Conservation (phyloP, 2,329 filamentous ascomycete genomes). For the Cordyceps cicadae region DNA sequence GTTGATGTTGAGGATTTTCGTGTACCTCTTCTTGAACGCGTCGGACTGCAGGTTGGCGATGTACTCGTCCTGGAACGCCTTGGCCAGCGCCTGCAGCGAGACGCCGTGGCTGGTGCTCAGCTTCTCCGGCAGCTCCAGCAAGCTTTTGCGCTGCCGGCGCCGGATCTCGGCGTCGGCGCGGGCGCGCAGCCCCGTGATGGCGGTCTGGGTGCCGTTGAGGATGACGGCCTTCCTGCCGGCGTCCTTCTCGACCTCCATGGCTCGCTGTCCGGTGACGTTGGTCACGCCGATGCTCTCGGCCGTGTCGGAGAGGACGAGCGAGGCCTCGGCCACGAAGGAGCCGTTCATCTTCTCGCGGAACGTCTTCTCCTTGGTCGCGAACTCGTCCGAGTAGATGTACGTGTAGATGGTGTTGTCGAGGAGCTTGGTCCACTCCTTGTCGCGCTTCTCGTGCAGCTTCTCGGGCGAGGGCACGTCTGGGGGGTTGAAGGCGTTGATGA, state of each 20-base stretch:
- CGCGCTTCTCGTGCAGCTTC: background rate
- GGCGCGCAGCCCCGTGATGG: background rate
- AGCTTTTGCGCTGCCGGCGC: background rate
- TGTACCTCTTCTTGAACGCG: background rate
- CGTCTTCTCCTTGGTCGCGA: background rate
- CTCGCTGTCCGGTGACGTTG: background rate
- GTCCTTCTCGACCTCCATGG: background rate
- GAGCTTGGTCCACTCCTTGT: background rate
- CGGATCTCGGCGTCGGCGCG: background rate
- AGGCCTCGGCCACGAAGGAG: background rate
- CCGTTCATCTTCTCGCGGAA: background rate
- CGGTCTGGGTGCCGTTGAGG: background rate
- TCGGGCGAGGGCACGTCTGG: background rate
- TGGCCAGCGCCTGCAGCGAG: background rate
- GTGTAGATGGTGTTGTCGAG: background rate
- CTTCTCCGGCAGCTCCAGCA: background rate
- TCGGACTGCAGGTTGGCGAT: background rate
- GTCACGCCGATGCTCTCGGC: background rate
- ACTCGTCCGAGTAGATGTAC: background rate
- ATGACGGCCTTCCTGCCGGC: background rate
- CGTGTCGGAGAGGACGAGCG: background rate
- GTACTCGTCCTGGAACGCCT: background rate
- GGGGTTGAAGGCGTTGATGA: background rate
- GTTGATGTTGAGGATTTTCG: background rate
- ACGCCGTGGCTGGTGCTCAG: background rate